Conservation (phyloP, 352 stramenopile genomes). For the Plasmopara viticola region DNA sequence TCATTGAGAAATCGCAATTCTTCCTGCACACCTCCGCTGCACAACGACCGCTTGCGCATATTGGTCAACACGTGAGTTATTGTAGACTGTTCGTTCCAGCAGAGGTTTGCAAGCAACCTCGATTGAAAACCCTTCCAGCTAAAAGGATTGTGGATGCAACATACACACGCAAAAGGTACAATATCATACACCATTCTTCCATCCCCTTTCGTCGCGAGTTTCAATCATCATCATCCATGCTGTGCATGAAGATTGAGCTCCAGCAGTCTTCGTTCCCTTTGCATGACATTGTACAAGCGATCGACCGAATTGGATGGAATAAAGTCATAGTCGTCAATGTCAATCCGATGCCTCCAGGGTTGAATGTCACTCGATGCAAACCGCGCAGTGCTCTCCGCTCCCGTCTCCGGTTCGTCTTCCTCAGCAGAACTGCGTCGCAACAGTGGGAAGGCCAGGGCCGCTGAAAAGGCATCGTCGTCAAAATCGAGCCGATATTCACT, state of each 20-base stretch:
- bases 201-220: too few relatives aligned
- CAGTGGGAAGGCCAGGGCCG: slow-evolving; percentile 17
- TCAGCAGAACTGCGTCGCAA: slow-evolving; percentile 13
- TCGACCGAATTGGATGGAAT: slow-evolving; percentile 8
- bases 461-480: slow-evolving; percentile 20
- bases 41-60: too few relatives aligned
- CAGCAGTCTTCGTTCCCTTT: slow-evolving; percentile 11
- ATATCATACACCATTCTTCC: too few relatives aligned
- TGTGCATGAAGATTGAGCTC: slow-evolving; percentile 17
- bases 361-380: slow-evolving; percentile 11
- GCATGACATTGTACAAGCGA: slow-evolving; percentile 3
- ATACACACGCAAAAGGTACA: too few relatives aligned
- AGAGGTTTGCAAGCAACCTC: too few relatives aligned
- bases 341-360: slow-evolving; percentile 11
- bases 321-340: slow-evolving; percentile 21
- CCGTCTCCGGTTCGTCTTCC: slow-evolving; percentile 4
- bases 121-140: too few relatives aligned
- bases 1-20: too few relatives aligned
- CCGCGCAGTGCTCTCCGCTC: slow-evolving; percentile 2
- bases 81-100: too few relatives aligned
- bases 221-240: not conserved
- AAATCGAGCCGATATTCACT: slow-evolving; percentile 21
- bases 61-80: too few relatives aligned
- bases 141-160: too few relatives aligned
- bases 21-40: too few relatives aligned